These are phyloP conservation scores for Pythium aphanidermatum DNA, from an alignment of 352 stramenopile species.

Conservation along the genomic window DNA sequence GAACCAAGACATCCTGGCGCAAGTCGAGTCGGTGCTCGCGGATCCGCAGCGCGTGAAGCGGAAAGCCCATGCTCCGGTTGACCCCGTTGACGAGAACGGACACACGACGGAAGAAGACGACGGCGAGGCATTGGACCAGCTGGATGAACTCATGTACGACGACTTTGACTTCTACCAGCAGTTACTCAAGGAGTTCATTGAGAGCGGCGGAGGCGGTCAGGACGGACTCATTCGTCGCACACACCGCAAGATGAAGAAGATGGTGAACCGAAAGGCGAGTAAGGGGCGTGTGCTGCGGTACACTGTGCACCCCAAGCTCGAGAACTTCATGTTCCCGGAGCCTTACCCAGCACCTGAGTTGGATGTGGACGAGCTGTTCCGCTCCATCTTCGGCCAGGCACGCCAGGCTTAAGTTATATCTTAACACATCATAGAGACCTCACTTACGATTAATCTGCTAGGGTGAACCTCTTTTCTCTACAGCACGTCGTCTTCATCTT, in stretches of 20 bases:
- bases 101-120: conserved; percentile 33
- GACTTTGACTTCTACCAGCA: conserved; percentile 88
- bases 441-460: too few species aligned
- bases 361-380: conserved; percentile 81
- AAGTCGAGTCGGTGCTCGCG: conserved; percentile 80
- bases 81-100: conserved; percentile 24
- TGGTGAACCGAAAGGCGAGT: conserved; percentile 85
- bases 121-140: conserved; percentile 28
- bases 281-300: conserved; percentile 81
- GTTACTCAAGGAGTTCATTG: conserved; percentile 86
- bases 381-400: conserved; percentile 73
- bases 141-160: conserved; percentile 86
- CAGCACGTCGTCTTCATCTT: conserved; percentile 85
- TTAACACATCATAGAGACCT: background rate
- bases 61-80: conserved; percentile 67
- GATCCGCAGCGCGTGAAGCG: conserved; percentile 78
- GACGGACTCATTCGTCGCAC: conserved; percentile 48
- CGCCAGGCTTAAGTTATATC: conserved; percentile 28
- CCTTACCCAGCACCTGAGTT: conserved; percentile 71
- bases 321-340: conserved; percentile 89
- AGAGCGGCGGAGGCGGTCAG: conserved; percentile 53
- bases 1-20: conserved; percentile 80
- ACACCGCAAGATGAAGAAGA: conserved; percentile 82
- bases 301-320: conserved; percentile 81
- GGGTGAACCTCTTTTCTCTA: too few species aligned